phyloP scores from a whole-genome alignment of 176 grass and related monocot genomes.

The Carex cristatella region DNA sequence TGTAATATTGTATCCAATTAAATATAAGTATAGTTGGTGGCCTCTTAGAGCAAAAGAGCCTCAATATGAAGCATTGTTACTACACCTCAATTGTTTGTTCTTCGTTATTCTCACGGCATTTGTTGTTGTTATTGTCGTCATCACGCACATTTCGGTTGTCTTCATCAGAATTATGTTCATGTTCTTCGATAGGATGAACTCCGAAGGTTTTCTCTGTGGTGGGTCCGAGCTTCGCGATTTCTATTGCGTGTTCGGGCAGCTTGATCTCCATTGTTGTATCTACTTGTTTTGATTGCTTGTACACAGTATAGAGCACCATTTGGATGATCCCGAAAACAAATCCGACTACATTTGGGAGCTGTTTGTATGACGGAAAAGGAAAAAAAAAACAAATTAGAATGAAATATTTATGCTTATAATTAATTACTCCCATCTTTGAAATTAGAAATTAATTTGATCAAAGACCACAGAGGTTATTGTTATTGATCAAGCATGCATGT shows the following conservation, averaged over 20 bases:
- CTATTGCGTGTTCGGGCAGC: constrained; percentile 40
- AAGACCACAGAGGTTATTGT: not conserved
- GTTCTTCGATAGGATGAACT: constrained; percentile 49
- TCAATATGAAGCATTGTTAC: constrained; percentile 12
- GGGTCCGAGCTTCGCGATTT: constrained; percentile 16
- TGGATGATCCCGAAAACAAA: constrained; percentile 75
- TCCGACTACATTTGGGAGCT: constrained; percentile 68
- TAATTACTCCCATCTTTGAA: too few species aligned
- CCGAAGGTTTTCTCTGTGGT: constrained; percentile 24
- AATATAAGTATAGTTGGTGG: not conserved
- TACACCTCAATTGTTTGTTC: constrained; percentile 6
- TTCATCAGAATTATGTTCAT: not conserved
- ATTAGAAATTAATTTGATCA: not conserved
- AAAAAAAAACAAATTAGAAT: not conserved
- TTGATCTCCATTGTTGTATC: constrained; percentile 29
- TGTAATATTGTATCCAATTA: constrained; percentile 6
- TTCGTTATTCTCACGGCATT: not conserved
- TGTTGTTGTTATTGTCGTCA: not conserved
- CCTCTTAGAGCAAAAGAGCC: constrained; percentile 6
- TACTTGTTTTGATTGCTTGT: constrained; percentile 33
- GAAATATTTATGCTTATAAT: not conserved
- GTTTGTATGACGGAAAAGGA: not conserved
- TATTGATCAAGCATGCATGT: not conserved
- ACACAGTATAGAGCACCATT: constrained; percentile 73
- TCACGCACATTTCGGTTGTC: not conserved